Evolutionary conservation across 805 yeast genomes (phyloP), one percentile per base, ranked within the genome.

Genomic region (Spathaspora boniae): DNA sequence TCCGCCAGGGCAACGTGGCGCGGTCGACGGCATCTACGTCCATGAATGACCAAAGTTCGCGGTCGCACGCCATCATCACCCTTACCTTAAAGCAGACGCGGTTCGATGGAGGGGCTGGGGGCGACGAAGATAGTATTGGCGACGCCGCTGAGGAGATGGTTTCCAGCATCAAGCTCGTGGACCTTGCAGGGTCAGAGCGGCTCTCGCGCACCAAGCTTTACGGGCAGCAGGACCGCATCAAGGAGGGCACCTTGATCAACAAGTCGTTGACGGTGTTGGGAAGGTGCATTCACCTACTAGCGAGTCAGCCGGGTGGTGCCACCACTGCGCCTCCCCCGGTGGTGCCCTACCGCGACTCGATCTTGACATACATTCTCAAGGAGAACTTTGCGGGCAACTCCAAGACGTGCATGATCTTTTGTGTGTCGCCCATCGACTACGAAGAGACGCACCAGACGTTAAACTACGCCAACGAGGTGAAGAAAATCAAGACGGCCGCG

Each of bases 341-440:
- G 11, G 70, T 80, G 1, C 91, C 91, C 0, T 82, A 80, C 48
- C 65, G 95, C 43, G 95, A 86, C 46, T 83, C 94, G 0, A 66
- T 72, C 0, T 60, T 86, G 36, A 86, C 95, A 0, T 82, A 89
- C 76, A 60, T 86, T 2, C 62, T 86, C 43, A 80, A 80, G 49
- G 91, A 84, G 45, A 78, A 77, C 40, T 60, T 86, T 24, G 87
- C 93, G 1, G 96, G 96, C 1, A 83, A 84, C 50, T 81, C 93
- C n/a, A 84, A 82, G 50, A 88, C 95, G 0, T 81, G 82, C 1
- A 78, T 87, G 83, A 73, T 87, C n/a, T 93, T 93, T 15, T 86
- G 94, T 53, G 68, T 87, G 0, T 79, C 94, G 0, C 94, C 95
- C 0, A 68, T 77, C 12, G 91, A 83, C 48, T 81, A 76, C 54